Evolutionary conservation across 768 basidiomycete genomes (phyloP).

Genomic region (Mycena galopus): DNA sequence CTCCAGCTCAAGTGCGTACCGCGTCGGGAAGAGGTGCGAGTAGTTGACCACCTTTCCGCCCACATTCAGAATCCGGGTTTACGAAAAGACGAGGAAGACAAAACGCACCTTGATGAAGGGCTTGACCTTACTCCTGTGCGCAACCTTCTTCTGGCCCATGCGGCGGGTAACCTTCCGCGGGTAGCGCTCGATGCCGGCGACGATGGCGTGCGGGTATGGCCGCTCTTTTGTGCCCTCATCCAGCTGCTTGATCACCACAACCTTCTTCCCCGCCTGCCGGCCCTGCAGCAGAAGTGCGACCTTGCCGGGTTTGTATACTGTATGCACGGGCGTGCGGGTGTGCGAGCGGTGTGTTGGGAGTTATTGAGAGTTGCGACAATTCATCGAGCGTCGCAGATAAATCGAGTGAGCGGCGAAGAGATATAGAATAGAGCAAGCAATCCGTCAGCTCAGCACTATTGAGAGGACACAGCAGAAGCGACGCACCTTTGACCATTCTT

Average conservation of each 20-base stretch:
- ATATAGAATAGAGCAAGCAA: neutral
- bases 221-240: conserved; percentile 98
- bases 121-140: conserved; percentile 96
- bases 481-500: conserved; percentile 72
- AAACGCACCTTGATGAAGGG: conserved; percentile 96
- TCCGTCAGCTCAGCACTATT: neutral
- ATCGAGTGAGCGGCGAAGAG: conserved; percentile 21
- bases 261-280: conserved; percentile 99
- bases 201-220: conserved; percentile 97
- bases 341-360: neutral
- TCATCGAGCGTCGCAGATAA: neutral
- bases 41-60: conserved; percentile 88
- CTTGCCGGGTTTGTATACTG: conserved; percentile 97
- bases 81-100: neutral
- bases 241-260: conserved; percentile 97
- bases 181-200: conserved; percentile 98
- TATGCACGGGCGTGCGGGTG: neutral
- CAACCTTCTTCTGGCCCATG: conserved; percentile 97
- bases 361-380: neutral
- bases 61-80: neutral
- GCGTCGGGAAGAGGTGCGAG: conserved; percentile 98
- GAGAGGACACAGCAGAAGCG: neutral
- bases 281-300: conserved; percentile 98
- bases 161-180: conserved; percentile 97
- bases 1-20: conserved; percentile 98